Evolutionary conservation across 768 basidiomycete species (phyloP).

Genomic region (Pleurotus eryngii): DNA sequence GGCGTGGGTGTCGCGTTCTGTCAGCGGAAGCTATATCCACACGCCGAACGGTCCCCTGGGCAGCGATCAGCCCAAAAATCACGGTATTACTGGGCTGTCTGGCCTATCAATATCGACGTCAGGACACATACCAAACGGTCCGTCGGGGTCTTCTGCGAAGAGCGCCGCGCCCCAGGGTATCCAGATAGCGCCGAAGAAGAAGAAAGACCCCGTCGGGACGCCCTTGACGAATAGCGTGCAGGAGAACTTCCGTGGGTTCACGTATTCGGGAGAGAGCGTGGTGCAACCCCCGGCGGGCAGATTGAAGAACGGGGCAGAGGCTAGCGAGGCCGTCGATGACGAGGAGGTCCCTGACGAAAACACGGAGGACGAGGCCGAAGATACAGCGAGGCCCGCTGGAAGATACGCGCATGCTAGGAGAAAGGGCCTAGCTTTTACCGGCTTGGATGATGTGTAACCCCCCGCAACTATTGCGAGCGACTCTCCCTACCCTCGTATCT

Average conservation of each 20-base stretch:
- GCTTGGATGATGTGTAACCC: slow-evolving; percentile 32
- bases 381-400: slow-evolving; percentile 59
- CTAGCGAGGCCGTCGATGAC: slow-evolving; percentile 40
- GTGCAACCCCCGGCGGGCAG: slow-evolving; percentile 44
- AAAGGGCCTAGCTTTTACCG: slow-evolving; percentile 42
- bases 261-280: slow-evolving; percentile 75
- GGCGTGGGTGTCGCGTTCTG: slow-evolving; percentile 57
- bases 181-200: slow-evolving; percentile 49
- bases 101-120: slow-evolving; percentile 12
- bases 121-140: slow-evolving; percentile 16
- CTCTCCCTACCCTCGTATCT: no score
- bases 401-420: slow-evolving; percentile 60
- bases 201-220: slow-evolving; percentile 46
- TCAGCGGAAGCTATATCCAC: slow-evolving; percentile 43
- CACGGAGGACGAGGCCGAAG: slow-evolving; percentile 78
- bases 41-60: slow-evolving; percentile 79
- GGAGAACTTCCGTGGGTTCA: slow-evolving; percentile 96
- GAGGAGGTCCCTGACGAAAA: slow-evolving; percentile 46
- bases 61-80: slow-evolving; percentile 36
- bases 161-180: slow-evolving; percentile 34
- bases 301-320: slow-evolving; percentile 24
- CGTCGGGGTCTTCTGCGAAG: slow-evolving; percentile 15
- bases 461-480: not conserved
- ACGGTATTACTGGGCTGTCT: slow-evolving; percentile 5
- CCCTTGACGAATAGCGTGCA: slow-evolving; percentile 91